phyloP scores from a whole-genome alignment of 176 grass and related monocot genomes.

The Triticum dicoccoides region DNA sequence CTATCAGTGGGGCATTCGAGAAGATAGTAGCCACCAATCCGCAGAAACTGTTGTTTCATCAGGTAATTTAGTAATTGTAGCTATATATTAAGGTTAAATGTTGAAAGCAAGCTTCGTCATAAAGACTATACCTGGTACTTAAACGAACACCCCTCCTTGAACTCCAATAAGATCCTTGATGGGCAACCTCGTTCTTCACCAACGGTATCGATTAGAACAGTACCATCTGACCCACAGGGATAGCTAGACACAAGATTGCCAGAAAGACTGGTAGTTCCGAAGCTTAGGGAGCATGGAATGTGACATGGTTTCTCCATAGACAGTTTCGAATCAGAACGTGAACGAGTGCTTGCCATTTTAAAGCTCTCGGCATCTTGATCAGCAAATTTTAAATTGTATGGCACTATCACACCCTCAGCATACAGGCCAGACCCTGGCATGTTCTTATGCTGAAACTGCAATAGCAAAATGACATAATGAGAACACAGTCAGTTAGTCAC shows the following conservation, averaged over 20 bases:
- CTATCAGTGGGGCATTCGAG: constrained; percentile 57
- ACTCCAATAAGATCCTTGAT: constrained; percentile 70
- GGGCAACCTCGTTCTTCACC: neutral
- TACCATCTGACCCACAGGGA: constrained; percentile 34
- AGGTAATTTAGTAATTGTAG: constrained; percentile 27
- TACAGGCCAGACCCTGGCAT: constrained; percentile 46
- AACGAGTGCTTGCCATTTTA: constrained; percentile 38
- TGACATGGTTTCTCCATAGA: constrained; percentile 32
- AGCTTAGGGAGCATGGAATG: constrained; percentile 52
- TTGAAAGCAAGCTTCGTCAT: constrained; percentile 22
- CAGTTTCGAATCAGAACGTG: constrained; percentile 29
- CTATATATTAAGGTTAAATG: constrained; percentile 18
- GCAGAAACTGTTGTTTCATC: constrained; percentile 48
- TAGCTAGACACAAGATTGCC: constrained; percentile 38
- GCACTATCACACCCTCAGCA: constrained; percentile 76
- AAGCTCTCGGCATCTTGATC: constrained; percentile 43
- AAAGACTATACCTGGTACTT: constrained; percentile 54
- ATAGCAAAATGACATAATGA: constrained; percentile 37
- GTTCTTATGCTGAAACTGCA: constrained; percentile 48
- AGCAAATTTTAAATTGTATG: constrained; percentile 52
- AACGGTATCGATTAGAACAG: constrained; percentile 19
- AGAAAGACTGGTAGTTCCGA: constrained; percentile 35
- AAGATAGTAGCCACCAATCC: constrained; percentile 71
- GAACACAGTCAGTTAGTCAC: neutral
- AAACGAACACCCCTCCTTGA: constrained; percentile 44